Percentiles rank a stretch among this genome's conserved stretches.
Evolutionary conservation across 495 filamentous ascomycete genomes (phyloP).

Genomic region (Cairneyella variabilis): DNA sequence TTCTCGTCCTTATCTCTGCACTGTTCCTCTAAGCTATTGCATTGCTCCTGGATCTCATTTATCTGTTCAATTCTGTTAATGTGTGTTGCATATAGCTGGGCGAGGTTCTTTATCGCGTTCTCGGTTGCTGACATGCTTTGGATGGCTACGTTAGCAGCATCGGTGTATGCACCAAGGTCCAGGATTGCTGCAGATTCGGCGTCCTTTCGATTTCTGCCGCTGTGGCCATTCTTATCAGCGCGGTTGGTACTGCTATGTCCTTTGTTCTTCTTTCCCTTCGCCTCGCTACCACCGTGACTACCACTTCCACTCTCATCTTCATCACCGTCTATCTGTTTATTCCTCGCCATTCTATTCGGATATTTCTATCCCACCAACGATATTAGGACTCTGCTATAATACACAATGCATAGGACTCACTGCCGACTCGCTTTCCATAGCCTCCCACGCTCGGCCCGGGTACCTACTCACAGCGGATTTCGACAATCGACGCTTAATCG

Average conservation of each 20-base stretch:
- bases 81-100: constrained; percentile 5
- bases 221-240: constrained; percentile 6
- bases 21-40: constrained; percentile 3
- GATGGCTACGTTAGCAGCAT: neutral
- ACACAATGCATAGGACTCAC: neutral
- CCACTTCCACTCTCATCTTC: neutral
- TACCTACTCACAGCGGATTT: neutral
- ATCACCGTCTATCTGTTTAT: neutral
- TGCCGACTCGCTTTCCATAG: neutral
- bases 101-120: constrained; percentile 8
- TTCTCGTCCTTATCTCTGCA: constrained; percentile 10
- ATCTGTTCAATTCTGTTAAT: constrained; percentile 2
- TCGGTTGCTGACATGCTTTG: constrained; percentile 6
- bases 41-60: constrained; percentile 3
- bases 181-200: neutral
- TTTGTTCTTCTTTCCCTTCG: constrained; percentile 2
- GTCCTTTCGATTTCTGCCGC: neutral
- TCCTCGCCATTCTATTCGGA: constrained; percentile 5
- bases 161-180: constrained; percentile 7
- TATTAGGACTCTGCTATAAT: neutral
- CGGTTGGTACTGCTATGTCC: neutral
- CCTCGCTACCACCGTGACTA: neutral
- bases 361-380: neutral
- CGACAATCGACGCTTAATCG: constrained; percentile 6
- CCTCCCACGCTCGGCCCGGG: neutral